These are phyloP conservation scores for Aspergillus fumigatus DNA, from an alignment of 2,329 filamentous ascomycete genomes.

Conservation along the genomic window DNA sequence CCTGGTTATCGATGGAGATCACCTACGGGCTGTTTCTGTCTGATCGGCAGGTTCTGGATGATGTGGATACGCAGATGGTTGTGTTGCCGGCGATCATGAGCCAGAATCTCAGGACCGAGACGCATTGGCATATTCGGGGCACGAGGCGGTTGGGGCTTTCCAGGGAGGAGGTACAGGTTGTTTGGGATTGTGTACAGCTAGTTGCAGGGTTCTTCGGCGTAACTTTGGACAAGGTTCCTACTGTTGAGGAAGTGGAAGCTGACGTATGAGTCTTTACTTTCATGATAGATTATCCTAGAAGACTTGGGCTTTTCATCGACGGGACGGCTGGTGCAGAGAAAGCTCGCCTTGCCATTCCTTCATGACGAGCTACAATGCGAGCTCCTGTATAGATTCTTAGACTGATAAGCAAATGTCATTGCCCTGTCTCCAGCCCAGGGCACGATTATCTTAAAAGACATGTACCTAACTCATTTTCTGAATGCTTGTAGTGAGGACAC, in stretches of 20 bases:
- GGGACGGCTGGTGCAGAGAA: neutral
- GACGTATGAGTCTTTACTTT: conserved; percentile 20
- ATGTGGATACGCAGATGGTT: conserved; percentile 43
- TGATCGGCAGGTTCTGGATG: conserved; percentile 38
- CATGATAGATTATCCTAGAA: neutral
- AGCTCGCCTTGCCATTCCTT: neutral
- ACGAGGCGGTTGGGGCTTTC: conserved; percentile 37
- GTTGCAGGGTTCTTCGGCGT: conserved; percentile 26
- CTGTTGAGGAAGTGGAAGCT: conserved; percentile 28
- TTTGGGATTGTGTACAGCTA: conserved; percentile 28
- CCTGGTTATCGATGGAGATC: conserved; percentile 68
- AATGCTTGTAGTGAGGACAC: neutral
- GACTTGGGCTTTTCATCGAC: neutral
- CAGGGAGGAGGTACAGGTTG: conserved; percentile 37
- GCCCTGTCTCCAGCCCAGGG: neutral
- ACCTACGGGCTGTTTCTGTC: conserved; percentile 58
- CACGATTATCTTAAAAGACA: neutral
- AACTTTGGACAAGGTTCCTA: conserved; percentile 27
- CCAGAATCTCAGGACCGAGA: conserved; percentile 39
- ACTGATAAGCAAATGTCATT: neutral
- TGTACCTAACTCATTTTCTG: too few species aligned
- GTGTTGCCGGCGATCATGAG: conserved; percentile 43
- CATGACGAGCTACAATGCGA: neutral
- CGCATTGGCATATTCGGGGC: conserved; percentile 45
- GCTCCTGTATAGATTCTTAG: neutral